phyloP scores from a whole-genome alignment of 768 basidiomycete species.

The Phanerodontia chrysosporium region DNA sequence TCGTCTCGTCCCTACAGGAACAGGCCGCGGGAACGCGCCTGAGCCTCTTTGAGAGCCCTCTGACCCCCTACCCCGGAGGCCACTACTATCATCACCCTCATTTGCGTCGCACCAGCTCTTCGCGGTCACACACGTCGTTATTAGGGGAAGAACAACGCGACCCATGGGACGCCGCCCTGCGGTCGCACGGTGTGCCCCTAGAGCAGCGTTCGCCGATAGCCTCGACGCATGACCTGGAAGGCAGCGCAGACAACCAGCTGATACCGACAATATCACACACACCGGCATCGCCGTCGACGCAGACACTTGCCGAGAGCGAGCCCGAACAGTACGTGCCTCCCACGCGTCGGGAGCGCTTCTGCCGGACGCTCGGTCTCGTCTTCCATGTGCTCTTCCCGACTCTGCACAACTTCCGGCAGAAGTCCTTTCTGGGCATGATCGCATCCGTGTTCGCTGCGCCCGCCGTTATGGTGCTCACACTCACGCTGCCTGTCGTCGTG shows the following conservation, averaged over 20 bases:
- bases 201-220: slow-evolving; percentile 41
- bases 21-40: slow-evolving; percentile 61
- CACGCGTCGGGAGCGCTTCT: slow-evolving; percentile 35
- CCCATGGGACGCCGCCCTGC: slow-evolving; percentile 47
- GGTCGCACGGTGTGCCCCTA: slow-evolving; percentile 38
- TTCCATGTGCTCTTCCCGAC: slow-evolving; percentile 76
- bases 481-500: slow-evolving; percentile 89
- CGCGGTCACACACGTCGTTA: slow-evolving; percentile 29
- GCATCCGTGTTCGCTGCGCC: slow-evolving; percentile 82
- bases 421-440: slow-evolving; percentile 62
- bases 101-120: neutral
- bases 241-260: slow-evolving; percentile 11
- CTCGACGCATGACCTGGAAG: slow-evolving; percentile 3
- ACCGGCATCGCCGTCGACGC: slow-evolving; percentile 39
- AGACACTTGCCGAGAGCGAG: neutral
- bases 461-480: slow-evolving; percentile 77
- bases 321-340: slow-evolving; percentile 33
- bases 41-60: slow-evolving; percentile 54
- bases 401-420: slow-evolving; percentile 64
- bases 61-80: slow-evolving; percentile 73
- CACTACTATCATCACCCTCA: slow-evolving; percentile 52
- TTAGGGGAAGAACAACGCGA: slow-evolving; percentile 27
- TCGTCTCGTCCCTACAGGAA: slow-evolving; percentile 73
- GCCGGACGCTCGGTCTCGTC: slow-evolving; percentile 34
- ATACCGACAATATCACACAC: slow-evolving; percentile 54